Conservation (phyloP, 2,329 filamentous ascomycete species). For the Celoporthe dispersa region DNA sequence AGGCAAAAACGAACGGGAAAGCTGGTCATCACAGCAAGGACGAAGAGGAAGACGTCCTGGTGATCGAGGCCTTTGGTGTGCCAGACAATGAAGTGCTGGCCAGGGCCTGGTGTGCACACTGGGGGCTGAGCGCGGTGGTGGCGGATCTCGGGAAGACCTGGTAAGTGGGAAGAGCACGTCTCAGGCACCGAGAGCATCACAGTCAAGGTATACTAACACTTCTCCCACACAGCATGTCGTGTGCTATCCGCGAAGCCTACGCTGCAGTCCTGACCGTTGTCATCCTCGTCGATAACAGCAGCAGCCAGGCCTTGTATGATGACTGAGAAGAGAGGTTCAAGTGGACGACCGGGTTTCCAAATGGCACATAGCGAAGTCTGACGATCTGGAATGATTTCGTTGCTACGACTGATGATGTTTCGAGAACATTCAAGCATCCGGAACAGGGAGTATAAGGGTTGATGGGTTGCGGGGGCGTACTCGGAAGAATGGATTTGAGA, state of each 20-base stretch:
- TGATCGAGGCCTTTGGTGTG: slow-evolving; percentile 74
- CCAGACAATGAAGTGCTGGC: slow-evolving; percentile 77
- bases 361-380: not conserved
- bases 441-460: not conserved
- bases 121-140: slow-evolving; percentile 72
- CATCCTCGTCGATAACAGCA: slow-evolving; percentile 62
- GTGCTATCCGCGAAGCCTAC: slow-evolving; percentile 76
- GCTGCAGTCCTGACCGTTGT: slow-evolving; percentile 74
- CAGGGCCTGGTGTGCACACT: slow-evolving; percentile 77
- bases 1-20: slow-evolving; percentile 24
- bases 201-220: not conserved
- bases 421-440: slow-evolving; percentile 9
- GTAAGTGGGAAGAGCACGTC: slow-evolving; percentile 44
- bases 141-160: slow-evolving; percentile 72
- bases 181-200: not conserved
- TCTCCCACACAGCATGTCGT: slow-evolving; percentile 61
- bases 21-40: slow-evolving; percentile 41
- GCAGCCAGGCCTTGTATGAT: slow-evolving; percentile 49
- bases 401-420: slow-evolving; percentile 6
- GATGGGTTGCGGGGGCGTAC: not conserved
- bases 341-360: not conserved
- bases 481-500: not conserved
- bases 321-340: slow-evolving; percentile 23
- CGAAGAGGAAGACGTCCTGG: slow-evolving; percentile 69
- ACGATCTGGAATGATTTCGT: not conserved